Base-by-base conservation (phyloP, 441 rosid genomes). In the Gossypium schwendimanii region DNA sequence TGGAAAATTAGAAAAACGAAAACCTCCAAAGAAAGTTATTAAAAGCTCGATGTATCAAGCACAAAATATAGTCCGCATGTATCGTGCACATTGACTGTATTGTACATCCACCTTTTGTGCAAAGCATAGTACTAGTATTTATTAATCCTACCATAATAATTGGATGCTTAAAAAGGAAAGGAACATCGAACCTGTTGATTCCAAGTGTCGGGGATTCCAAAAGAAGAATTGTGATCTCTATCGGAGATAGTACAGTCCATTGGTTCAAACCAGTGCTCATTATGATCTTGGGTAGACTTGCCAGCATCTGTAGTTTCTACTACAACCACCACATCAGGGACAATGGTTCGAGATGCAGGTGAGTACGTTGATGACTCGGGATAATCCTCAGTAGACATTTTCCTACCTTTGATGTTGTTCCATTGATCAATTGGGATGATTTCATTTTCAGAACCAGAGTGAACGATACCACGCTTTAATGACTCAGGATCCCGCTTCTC, bases 171-270 rank as follows among this genome's bases (percentile, higher is more conserved):
- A 62, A 12, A 26, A 18, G 49, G n/a, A 50, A 31, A 77, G 44
- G 65, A 50, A 73, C 64, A 77, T 23, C 79, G 70, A 70, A 89
- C 91, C 91, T 87, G 83, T 70, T 58, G 73, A 44, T 53, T 12
- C 45, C 75, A 78, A 76, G 72, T 31, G 57, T 79, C 75, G 18
- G 55, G 50, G 54, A 70, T 62, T 70, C 70, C 45, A 45, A 17
- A 44, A 36, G 76, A 77, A 62, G 66, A 54, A 77, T 73, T 28
- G 28, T 55, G 73, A 69, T 63, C 73, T 72, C 73, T 66, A 49
- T 55, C 39, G 26, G 63, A 39, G 50, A 50, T 70, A 14, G 24
- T 36, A 76, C 59, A 21, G 17, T 44, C 47, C 0, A 39, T 55
- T 20, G 49, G 17, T 75, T 75, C 72, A 7, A 68, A n/a, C 36